Percentiles rank a stretch among this genome's conserved stretches.
phyloP scores from a whole-genome alignment of 2,329 filamentous ascomycete genomes.

The Magnaporthiopsis rhizophila region DNA sequence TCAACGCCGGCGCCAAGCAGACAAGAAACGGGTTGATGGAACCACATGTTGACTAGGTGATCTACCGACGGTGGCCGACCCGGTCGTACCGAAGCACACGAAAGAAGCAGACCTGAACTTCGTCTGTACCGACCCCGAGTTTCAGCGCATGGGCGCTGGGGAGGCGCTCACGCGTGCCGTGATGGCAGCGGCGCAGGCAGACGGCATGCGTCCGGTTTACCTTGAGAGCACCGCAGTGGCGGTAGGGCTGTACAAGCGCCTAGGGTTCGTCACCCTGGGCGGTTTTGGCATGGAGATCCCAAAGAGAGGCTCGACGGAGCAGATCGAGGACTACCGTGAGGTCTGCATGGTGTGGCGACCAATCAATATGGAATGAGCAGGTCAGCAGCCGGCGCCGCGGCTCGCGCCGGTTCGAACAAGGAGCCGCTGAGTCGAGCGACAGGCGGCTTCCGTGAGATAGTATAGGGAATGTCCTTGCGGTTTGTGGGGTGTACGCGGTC shows the following conservation, averaged over 20 bases:
- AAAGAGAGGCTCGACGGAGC: constrained; percentile 11
- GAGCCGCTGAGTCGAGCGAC: neutral
- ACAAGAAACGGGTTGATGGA: neutral
- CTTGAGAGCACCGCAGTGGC: constrained; percentile 31
- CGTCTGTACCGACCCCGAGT: constrained; percentile 29
- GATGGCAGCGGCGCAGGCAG: constrained; percentile 22
- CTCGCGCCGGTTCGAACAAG: neutral
- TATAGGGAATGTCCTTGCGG: neutral
- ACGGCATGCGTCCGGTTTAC: constrained; percentile 25
- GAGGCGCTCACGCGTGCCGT: constrained; percentile 24
- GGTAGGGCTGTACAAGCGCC: constrained; percentile 27
- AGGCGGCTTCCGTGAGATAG: neutral
- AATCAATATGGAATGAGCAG: neutral
- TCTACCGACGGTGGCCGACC: constrained; percentile 7
- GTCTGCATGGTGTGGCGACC: constrained; percentile 23
- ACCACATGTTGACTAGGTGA: neutral
- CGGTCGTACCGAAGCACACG: neutral
- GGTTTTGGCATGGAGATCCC: constrained; percentile 29
- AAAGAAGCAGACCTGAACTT: constrained; percentile 26
- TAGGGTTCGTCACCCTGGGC: constrained; percentile 26
- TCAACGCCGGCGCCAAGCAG: neutral
- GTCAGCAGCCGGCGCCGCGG: neutral
- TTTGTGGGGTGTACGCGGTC: neutral
- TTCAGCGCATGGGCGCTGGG: constrained; percentile 27
- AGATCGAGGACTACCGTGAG: constrained; percentile 20